Base-by-base conservation (phyloP, 805 yeast genomes). In the Diddensiella caesifluorescens region DNA sequence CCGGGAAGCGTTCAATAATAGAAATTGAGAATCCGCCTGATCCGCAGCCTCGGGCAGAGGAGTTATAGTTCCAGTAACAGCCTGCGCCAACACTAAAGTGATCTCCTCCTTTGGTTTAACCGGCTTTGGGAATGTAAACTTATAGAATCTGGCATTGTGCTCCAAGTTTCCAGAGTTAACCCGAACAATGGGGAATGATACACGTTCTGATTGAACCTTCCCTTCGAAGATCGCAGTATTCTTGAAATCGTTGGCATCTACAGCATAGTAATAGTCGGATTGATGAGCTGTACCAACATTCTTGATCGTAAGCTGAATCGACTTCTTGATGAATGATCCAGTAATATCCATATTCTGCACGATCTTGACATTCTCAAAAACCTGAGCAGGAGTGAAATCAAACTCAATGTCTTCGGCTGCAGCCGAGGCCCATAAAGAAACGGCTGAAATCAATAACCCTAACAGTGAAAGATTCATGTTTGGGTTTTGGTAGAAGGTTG, bases 1-100 rank as follows among this genome's bases (percentile, higher is more conserved):
- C 57, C 77, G 77, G 53, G 73, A 63, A 26, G 81, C 72, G 34
- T 67, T 62, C 48, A 77, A 64, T 31, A 77, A 61, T 42, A 90
- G 57, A 22, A 68, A 63, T 67, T 89, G 97, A 25, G 63, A 63
- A 19, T 75, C 84, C 6, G 64, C 66, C 66, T 89, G 70, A 13
- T 63, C 68, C 31, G 83, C 75, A 46, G 69, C 64, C 39, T 69
- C 71, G 1, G 97, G 97, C 39, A 73, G 59, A 31, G 97, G 86
- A 39, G 52, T 46, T 36, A 80, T 54, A 26, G 65, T 59, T 44
- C 70, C 67, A 23, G 75, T 68, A 43, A 73, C 65, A 2, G 76
- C 73, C 46, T 70, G 62, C 23, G 75, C 68, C 13, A 80, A 63
- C 28, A 65, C 62, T 34, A 90, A 55, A 27, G 70, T 66, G 35